phyloP scores from a whole-genome alignment of 495 filamentous ascomycete genomes.

The Penicillium pulvis region DNA sequence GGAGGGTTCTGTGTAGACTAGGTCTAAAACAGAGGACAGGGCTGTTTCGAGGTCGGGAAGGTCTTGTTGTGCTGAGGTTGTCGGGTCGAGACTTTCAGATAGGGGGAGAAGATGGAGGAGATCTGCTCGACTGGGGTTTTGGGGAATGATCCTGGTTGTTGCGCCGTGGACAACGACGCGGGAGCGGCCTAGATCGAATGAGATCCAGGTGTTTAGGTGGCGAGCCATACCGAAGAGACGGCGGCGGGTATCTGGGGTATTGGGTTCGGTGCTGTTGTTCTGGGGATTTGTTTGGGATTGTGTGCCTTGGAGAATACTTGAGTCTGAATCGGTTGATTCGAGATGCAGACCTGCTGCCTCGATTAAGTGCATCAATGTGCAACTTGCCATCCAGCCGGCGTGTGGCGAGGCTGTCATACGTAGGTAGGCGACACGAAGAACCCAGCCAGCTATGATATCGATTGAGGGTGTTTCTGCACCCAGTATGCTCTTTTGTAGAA shows the following conservation, averaged over 20 bases:
- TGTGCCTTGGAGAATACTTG: constrained; percentile 15
- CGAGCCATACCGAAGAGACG: constrained; percentile 53
- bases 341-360: constrained; percentile 56
- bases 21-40: constrained; percentile 39
- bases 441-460: constrained; percentile 51
- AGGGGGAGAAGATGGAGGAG: constrained; percentile 48
- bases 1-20: constrained; percentile 38
- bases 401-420: constrained; percentile 55
- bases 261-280: constrained; percentile 9
- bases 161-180: constrained; percentile 48
- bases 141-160: constrained; percentile 31
- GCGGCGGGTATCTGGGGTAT: constrained; percentile 41
- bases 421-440: constrained; percentile 54
- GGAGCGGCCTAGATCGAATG: constrained; percentile 56
- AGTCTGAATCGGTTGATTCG: constrained; percentile 33
- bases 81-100: constrained; percentile 49
- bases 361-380: constrained; percentile 55
- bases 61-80: constrained; percentile 30
- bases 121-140: constrained; percentile 22
- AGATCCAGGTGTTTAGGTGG: constrained; percentile 54
- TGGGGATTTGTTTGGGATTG: constrained; percentile 16
- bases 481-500: constrained; percentile 46
- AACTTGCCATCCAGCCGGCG: constrained; percentile 57
- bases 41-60: constrained; percentile 39
- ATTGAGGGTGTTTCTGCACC: constrained; percentile 33